phyloP scores from a whole-genome alignment of 2,329 filamentous ascomycete genomes.

The Epichloe baconii region DNA sequence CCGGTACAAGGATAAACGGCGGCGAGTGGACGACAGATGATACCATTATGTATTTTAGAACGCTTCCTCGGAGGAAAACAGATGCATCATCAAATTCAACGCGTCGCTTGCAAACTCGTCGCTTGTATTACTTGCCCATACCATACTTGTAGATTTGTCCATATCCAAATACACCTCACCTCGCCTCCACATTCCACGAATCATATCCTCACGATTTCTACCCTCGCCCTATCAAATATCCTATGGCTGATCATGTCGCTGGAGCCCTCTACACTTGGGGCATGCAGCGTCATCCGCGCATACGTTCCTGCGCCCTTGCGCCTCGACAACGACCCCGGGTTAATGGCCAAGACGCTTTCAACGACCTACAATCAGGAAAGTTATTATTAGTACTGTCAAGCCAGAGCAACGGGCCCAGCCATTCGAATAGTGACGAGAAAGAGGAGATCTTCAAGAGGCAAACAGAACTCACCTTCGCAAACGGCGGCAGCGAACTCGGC shows the following conservation, averaged over 20 bases:
- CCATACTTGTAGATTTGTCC: no score
- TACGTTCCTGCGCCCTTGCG: slow-evolving; percentile 75
- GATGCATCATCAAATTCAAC: no score
- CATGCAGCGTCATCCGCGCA: slow-evolving; percentile 63
- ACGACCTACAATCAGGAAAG: slow-evolving; percentile 50
- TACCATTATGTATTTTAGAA: not conserved
- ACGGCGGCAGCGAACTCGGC: slow-evolving; percentile 72
- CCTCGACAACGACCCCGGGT: slow-evolving; percentile 80
- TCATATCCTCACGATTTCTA: slow-evolving; percentile 74
- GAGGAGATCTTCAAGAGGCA: not conserved
- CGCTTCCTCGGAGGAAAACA: no score
- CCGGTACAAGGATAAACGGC: slow-evolving; percentile 47
- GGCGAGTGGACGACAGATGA: slow-evolving; percentile 34
- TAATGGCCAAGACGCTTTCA: slow-evolving; percentile 79
- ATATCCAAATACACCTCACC: not conserved
- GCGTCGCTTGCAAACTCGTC: no score
- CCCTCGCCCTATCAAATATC: slow-evolving; percentile 69
- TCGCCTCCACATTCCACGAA: not conserved
- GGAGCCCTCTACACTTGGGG: slow-evolving; percentile 48
- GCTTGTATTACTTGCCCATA: no score
- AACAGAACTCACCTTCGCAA: slow-evolving; percentile 58
- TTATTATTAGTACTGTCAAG: not conserved
- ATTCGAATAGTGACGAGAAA: no score
- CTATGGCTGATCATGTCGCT: slow-evolving; percentile 54
- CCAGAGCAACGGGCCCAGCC: not conserved